A percentile compares a stretch with the other conserved stretches of the same genome.
Conservation (phyloP, 164 flowering plant genomes). For the Sextonia rubra region DNA sequence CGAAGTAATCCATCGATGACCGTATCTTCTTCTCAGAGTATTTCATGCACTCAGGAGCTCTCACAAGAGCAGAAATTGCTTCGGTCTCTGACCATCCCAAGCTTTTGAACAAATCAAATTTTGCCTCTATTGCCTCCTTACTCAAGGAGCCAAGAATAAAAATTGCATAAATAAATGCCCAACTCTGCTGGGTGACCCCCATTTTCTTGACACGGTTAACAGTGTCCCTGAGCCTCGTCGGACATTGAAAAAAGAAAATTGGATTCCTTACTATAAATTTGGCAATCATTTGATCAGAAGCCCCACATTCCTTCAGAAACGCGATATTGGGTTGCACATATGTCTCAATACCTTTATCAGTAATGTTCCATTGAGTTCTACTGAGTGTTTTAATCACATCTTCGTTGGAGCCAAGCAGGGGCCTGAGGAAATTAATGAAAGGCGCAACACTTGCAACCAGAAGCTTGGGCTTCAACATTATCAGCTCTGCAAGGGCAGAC, state of each 20-base stretch:
- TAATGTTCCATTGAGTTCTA: conserved; percentile 1
- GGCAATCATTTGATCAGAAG: conserved; percentile 9
- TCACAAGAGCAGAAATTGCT: conserved; percentile 2
- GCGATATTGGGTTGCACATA: conserved; percentile 5
- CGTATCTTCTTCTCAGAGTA: conserved; percentile 9
- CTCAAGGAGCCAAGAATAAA: neutral
- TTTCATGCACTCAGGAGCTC: neutral
- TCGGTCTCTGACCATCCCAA: conserved; percentile 23
- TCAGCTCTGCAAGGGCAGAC: conserved; percentile 4
- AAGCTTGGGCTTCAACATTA: neutral
- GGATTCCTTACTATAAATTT: conserved; percentile 2
- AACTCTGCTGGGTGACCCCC: conserved; percentile 12
- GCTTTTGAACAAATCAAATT: conserved; percentile 12
- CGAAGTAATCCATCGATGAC: conserved; percentile 6
- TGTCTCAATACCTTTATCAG: neutral
- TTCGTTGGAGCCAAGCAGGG: conserved; percentile 10
- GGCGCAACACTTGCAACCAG: conserved; percentile 6
- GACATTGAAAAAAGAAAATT: neutral
- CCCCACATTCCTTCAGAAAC: conserved; percentile 10
- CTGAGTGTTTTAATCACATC: conserved; percentile 8
- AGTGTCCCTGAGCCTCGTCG: neutral
- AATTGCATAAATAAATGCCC: conserved; percentile 13
- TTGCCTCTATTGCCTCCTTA: conserved; percentile 5
- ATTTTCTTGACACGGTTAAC: conserved; percentile 11
- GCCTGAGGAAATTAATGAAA: conserved; percentile 8